These are phyloP conservation scores for Talaromyces albobiverticillius DNA, from an alignment of 2,329 filamentous ascomycete species.

Conservation along the genomic window DNA sequence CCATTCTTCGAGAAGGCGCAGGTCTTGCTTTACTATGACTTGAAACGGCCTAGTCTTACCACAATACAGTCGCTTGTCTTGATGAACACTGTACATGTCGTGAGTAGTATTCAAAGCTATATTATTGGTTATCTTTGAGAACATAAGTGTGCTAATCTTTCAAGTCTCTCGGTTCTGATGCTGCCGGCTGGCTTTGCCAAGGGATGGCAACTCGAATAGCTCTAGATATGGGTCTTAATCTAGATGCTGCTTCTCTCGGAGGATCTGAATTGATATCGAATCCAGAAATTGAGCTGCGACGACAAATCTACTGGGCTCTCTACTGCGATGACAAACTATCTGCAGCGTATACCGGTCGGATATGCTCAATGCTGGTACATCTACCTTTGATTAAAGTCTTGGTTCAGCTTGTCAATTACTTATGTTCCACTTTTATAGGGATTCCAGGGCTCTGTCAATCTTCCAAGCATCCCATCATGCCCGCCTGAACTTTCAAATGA, in stretches of 20 bases:
- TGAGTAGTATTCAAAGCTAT: constrained; percentile 20
- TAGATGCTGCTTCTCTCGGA: constrained; percentile 29
- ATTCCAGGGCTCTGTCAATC: constrained; percentile 29
- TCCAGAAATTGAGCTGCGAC: constrained; percentile 30
- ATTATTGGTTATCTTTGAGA: neutral
- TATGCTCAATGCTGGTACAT: constrained; percentile 36
- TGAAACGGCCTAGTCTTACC: constrained; percentile 31
- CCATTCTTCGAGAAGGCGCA: constrained; percentile 29
- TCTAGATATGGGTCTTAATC: constrained; percentile 39
- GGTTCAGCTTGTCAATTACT: neutral
- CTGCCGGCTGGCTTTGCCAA: constrained; percentile 36
- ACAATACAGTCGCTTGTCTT: constrained; percentile 37
- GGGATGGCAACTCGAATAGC: constrained; percentile 36
- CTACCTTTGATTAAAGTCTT: too few relatives aligned
- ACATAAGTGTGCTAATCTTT: neutral
- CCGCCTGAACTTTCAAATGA: neutral
- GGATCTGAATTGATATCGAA: constrained; percentile 21
- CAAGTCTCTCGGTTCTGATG: constrained; percentile 34
- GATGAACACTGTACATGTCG: constrained; percentile 25
- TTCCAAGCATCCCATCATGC: constrained; percentile 17
- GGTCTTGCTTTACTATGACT: constrained; percentile 19
- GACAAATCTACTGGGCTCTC: constrained; percentile 37
- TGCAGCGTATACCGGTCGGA: constrained; percentile 34
- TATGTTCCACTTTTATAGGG: constrained; percentile 20
- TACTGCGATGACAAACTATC: constrained; percentile 36